These are phyloP conservation scores for Pseudogymnoascus sp. DNA, from an alignment of 2,329 filamentous ascomycete genomes.

Conservation along the genomic window DNA sequence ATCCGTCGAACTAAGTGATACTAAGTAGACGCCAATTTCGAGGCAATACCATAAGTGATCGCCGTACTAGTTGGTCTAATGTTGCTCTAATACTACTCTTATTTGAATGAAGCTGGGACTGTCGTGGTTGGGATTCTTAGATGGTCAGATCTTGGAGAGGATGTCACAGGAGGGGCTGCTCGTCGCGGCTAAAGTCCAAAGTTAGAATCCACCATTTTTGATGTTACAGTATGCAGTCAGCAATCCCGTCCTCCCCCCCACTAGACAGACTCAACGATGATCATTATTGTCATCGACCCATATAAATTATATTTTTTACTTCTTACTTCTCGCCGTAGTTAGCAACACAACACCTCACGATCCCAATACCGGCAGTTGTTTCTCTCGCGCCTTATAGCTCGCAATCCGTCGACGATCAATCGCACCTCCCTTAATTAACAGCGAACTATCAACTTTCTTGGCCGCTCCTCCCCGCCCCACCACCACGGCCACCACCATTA, in stretches of 20 bases:
- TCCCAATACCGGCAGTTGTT: not conserved
- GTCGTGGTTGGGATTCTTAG: not conserved
- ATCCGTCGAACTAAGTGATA: not conserved
- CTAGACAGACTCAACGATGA: not conserved
- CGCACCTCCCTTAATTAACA: not conserved
- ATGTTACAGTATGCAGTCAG: not conserved
- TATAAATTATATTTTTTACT: not conserved
- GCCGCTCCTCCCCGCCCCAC: not conserved
- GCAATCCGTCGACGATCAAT: not conserved
- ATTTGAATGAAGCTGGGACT: not conserved
- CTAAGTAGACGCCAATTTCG: not conserved
- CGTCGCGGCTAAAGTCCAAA: not conserved
- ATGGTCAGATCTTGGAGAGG: not conserved
- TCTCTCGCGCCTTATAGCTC: not conserved
- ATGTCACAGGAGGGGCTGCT: not conserved
- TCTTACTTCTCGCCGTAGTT: not conserved
- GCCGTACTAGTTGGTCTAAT: not conserved
- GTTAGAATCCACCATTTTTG: not conserved
- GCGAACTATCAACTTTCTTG: not conserved
- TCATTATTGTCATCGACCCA: not conserved
- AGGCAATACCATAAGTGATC: not conserved
- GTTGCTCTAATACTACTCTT: too few relatives aligned
- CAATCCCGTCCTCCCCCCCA: not conserved
- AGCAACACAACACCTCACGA: not conserved
- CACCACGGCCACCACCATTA: not conserved